Base-by-base conservation (phyloP, 2,329 filamentous ascomycete species). In the Colletotrichum lentis region DNA sequence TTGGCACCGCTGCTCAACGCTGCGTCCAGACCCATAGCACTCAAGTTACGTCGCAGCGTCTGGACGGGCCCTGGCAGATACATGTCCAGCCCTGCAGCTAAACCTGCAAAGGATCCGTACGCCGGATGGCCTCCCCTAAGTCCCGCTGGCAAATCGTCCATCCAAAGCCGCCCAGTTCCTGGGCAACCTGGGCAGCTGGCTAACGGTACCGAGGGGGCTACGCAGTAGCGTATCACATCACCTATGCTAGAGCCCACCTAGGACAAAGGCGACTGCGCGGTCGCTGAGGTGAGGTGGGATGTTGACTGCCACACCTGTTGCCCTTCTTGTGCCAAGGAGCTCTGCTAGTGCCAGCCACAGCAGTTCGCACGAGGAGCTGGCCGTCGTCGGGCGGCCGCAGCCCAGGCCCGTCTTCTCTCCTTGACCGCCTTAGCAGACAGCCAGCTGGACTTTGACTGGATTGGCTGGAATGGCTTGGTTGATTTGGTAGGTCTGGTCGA, bases 1-100 rank as follows among this genome's bases (percentile, higher is more conserved):
- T 56, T 35, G 44, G 41, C 50, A 20, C 41, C 62, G 50, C 44
- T 43, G 43, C 63, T 35, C 14, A 44, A 35, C 31, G 35, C 50
- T 55, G 43, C 44, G 35, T 47, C 60, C 50, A 62, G 31, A 41
- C 24, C 31, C 49, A 54, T 54, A 20, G 31, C 8, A 35, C 8
- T 35, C 7, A 35, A 43, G 24, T 55, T 35, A 22, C n/a, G 35
- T 37, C 55, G 37, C 39, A 57, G 59, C 55, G 24, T 60, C 60
- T 65, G 47, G 11, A 65, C 41, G 65, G 62, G 55, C 62, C 65
- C 62, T 68, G 54, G 37, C 65, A 68, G 65, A 50, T 56, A 64
- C 39, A 43, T 58, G 41, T 54, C 39, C 50, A 27, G 54, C 55
- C 44, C 39, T 59, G 60, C 64, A 67, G 47, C 64, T 39, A 53